Conservation (phyloP, 2,329 filamentous ascomycete genomes). For the Lachnellula hyalina region DNA sequence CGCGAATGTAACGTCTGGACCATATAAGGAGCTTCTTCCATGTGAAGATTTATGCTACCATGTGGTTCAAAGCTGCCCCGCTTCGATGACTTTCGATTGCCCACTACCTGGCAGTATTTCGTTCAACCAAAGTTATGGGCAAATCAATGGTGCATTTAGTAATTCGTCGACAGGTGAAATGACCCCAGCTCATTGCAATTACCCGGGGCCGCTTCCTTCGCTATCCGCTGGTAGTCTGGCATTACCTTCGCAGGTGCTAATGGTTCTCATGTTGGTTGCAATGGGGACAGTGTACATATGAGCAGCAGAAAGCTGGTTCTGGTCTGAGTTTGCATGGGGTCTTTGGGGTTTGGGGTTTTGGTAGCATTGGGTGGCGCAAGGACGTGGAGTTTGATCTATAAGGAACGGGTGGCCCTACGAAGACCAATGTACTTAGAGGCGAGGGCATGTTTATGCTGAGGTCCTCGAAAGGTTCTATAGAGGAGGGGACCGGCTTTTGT, state of each 20-base stretch:
- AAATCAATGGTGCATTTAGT: slow-evolving; percentile 19
- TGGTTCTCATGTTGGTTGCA: slow-evolving; percentile 8
- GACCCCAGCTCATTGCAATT: slow-evolving; percentile 49
- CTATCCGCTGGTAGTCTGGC: slow-evolving; percentile 49
- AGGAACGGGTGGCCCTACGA: not conserved
- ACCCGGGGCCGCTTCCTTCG: slow-evolving; percentile 53
- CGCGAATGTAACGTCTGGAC: slow-evolving; percentile 65
- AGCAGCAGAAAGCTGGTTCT: slow-evolving; percentile 1
- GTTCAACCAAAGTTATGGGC: slow-evolving; percentile 44
- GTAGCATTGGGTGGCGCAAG: slow-evolving; percentile 24
- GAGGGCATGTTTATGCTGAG: not conserved
- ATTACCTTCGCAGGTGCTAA: slow-evolving; percentile 32
- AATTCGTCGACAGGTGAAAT: not conserved
- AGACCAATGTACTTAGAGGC: not conserved
- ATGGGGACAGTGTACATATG: slow-evolving; percentile 20
- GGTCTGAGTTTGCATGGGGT: not conserved
- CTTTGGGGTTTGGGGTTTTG: slow-evolving; percentile 5
- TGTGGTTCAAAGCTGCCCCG: slow-evolving; percentile 79
- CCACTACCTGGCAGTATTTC: slow-evolving; percentile 44
- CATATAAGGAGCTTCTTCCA: slow-evolving; percentile 89
- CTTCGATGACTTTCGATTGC: slow-evolving; percentile 69
- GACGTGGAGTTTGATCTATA: slow-evolving; percentile 5
- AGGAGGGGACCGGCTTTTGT: slow-evolving; percentile 1
- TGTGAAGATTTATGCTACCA: slow-evolving; percentile 85
- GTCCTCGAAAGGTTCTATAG: not conserved